Conservation (phyloP, 179 eudicot species). For the Beta corolliflora region DNA sequence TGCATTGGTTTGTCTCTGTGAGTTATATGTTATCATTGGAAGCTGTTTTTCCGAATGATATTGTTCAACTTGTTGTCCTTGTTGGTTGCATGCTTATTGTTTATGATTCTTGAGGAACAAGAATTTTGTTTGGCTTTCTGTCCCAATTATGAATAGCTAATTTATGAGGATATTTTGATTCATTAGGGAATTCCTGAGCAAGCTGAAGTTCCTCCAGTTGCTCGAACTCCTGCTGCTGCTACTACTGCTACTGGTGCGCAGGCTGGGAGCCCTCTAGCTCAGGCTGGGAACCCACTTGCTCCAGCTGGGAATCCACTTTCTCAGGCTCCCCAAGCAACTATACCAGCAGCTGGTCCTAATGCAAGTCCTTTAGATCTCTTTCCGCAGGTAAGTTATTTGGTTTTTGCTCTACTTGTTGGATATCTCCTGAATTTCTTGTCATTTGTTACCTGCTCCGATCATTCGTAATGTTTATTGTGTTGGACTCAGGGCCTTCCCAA, state of each 20-base stretch:
- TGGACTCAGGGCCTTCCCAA: slow-evolving; percentile 76
- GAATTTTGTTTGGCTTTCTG: not conserved
- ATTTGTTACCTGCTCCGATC: not conserved
- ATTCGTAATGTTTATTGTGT: not conserved
- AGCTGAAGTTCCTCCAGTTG: slow-evolving; percentile 75
- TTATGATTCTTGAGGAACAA: not conserved
- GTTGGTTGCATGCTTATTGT: not conserved
- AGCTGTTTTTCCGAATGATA: not conserved
- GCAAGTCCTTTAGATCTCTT: slow-evolving; percentile 89
- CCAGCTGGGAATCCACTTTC: slow-evolving; percentile 52
- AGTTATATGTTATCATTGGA: not conserved
- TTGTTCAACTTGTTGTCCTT: not conserved
- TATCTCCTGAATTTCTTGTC: not conserved
- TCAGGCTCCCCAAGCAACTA: slow-evolving; percentile 57
- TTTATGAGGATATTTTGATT: slow-evolving; percentile 6
- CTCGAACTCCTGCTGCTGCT: slow-evolving; percentile 49
- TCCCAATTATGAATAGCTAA: not conserved
- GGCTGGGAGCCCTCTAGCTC: slow-evolving; percentile 51
- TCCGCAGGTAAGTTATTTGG: slow-evolving; percentile 62
- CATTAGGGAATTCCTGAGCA: slow-evolving; percentile 85
- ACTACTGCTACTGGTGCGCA: slow-evolving; percentile 21
- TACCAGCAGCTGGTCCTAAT: slow-evolving; percentile 76
- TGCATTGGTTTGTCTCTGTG: not conserved
- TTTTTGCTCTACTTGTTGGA: not conserved
- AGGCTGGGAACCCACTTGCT: slow-evolving; percentile 26